A percentile compares a stretch with the other conserved stretches of the same genome.
Evolutionary conservation across 1,139 yeast genomes (phyloP).

Genomic region (Candida mesenterica): DNA sequence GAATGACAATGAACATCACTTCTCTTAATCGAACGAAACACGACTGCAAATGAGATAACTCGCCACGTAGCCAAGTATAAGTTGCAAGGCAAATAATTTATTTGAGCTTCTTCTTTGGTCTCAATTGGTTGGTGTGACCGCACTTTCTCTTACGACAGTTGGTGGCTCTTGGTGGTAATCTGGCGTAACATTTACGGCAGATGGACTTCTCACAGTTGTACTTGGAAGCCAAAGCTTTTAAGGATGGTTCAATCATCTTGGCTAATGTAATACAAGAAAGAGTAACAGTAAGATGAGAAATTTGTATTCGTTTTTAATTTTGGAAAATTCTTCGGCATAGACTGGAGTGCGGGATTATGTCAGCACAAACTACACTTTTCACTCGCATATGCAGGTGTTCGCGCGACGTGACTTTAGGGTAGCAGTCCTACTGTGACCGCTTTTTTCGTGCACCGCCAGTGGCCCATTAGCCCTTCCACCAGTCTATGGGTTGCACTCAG

Average conservation of each 20-base stretch:
- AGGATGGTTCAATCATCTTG: constrained; percentile 95
- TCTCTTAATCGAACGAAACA: too few relatives aligned
- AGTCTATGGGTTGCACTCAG: too few relatives aligned
- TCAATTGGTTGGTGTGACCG: constrained; percentile 99
- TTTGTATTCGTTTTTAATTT: constrained; percentile 1
- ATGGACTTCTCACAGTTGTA: constrained; percentile 99
- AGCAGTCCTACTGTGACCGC: too few relatives aligned
- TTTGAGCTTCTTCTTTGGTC: constrained; percentile 99
- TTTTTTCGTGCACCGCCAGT: too few relatives aligned
- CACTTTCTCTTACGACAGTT: constrained; percentile 99
- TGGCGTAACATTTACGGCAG: constrained; percentile 99
- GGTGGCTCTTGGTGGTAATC: constrained; percentile 99
- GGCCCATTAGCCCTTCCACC: too few relatives aligned
- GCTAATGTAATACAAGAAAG: constrained; percentile 8
- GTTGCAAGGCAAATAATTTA: constrained; percentile 36
- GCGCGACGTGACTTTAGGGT: too few relatives aligned
- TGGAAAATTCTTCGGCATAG: not conserved
- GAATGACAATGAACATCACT: constrained; percentile 2
- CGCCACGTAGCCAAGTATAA: not conserved
- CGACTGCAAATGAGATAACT: not conserved
- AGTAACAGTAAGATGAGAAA: constrained; percentile 2
- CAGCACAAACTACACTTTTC: not conserved
- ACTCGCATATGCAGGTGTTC: too few relatives aligned
- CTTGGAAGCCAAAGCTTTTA: constrained; percentile 98
- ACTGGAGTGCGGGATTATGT: not conserved